Base-by-base conservation (phyloP, 1,139 yeast genomes). In the Scheffersomyces insectosa region DNA sequence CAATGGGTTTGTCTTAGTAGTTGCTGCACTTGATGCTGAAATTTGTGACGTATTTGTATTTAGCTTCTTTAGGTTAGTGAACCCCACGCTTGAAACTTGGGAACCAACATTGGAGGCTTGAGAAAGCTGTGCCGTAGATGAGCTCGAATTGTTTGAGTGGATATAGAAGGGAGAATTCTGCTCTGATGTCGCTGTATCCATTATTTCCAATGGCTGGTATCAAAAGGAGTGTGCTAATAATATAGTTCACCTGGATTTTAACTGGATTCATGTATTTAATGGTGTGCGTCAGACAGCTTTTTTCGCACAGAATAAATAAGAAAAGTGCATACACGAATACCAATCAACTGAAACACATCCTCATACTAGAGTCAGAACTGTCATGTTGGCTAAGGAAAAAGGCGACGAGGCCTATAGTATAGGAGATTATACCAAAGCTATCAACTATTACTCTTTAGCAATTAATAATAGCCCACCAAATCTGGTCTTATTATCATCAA, bases 71-170 rank as follows among this genome's bases (percentile, higher is more conserved):
- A 72, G 50, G 39, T 60, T 72, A 42, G 61, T 70, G 51, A 72
- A 72, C 4, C 75, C 78, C 9, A 72, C 77, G 41, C 69, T 65
- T 2, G 75, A 67, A 3, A 70, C 60, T 39, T 63, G 71, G 14
- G 70, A 59, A 36, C 48, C 44, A 11, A 32, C 45, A 33, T 42
- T 47, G 4, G 51, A 40, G 20, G 42, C 46, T 20, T 34, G 52
- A 3, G 48, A 14, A 11, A 31, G 32, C 36, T 45, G 51, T 15
- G 52, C 40, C 23, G 56, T 53, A 3, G 65, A 57, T 10, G 57
- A 48, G 2, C 57, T 53, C 3, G 66, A 61, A 36, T 51, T 55
- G 42, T 59, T 59, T 5, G 54, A 44, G 41, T 62, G 63, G 12
- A 44, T 46, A 42, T 58, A 60, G 40, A 60, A 50, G n/a, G 43